Evolutionary conservation across 495 filamentous ascomycete species (phyloP).

Genomic region (Penicillium pulvis): DNA sequence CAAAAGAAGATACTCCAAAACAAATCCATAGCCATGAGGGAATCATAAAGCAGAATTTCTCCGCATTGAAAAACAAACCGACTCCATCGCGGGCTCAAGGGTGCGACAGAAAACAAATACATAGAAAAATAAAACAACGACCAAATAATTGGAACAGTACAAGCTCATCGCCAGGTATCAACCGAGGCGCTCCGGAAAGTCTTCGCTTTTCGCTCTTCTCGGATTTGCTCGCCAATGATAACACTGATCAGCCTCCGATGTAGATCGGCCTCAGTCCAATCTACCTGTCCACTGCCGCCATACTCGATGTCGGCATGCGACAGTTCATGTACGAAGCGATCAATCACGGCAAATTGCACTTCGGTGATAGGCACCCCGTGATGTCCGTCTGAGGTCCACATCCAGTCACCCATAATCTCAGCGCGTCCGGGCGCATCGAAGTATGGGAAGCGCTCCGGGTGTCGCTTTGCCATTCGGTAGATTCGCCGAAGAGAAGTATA

Average conservation of each 20-base stretch:
- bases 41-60: constrained; percentile 25
- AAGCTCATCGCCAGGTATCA: constrained; percentile 35
- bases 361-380: constrained; percentile 49
- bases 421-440: constrained; percentile 38
- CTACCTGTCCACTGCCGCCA: constrained; percentile 44
- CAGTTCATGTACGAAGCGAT: constrained; percentile 47
- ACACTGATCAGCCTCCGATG: constrained; percentile 49
- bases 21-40: constrained; percentile 23
- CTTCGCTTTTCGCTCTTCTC: constrained; percentile 38
- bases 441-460: constrained; percentile 44
- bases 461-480: constrained; percentile 43
- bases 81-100: constrained; percentile 18
- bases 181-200: constrained; percentile 28
- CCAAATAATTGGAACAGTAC: constrained; percentile 1
- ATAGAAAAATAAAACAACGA: constrained; percentile 5
- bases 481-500: constrained; percentile 44
- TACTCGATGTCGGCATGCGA: constrained; percentile 38
- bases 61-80: constrained; percentile 17
- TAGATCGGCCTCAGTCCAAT: constrained; percentile 51
- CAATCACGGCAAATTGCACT: constrained; percentile 48
- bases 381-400: constrained; percentile 47
- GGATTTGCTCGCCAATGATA: constrained; percentile 51
- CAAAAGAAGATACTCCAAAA: constrained; percentile 9
- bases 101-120: constrained; percentile 1
- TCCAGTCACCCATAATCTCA: constrained; percentile 49